Conservation (phyloP, 1,139 yeast genomes). For the Suhomyces bribrorum region DNA sequence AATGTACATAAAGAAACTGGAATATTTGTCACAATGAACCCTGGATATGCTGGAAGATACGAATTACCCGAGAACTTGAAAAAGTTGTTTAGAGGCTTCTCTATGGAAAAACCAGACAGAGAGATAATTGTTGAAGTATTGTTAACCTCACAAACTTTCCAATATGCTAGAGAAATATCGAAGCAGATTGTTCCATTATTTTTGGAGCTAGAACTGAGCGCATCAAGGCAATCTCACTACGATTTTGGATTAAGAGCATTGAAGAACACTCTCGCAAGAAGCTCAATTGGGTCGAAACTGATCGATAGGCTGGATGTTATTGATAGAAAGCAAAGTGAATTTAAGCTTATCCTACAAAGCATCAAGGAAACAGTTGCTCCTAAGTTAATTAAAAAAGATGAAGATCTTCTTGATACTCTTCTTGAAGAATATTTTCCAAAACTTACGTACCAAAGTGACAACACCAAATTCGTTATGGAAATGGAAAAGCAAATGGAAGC, state of each 20-base stretch:
- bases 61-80: constrained; percentile 84
- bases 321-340: constrained; percentile 28
- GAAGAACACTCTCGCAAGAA: constrained; percentile 61
- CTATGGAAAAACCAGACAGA: constrained; percentile 75
- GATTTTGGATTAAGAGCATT: constrained; percentile 88
- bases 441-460: constrained; percentile 17
- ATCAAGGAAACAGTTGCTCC: constrained; percentile 65
- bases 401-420: constrained; percentile 34
- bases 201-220: constrained; percentile 31
- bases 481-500: constrained; percentile 17
- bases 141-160: constrained; percentile 72
- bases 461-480: constrained; percentile 18
- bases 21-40: constrained; percentile 89
- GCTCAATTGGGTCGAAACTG: constrained; percentile 43
- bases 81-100: constrained; percentile 72
- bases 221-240: constrained; percentile 69
- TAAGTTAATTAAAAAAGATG: constrained; percentile 58
- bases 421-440: constrained; percentile 28
- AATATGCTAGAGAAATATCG: constrained; percentile 49
- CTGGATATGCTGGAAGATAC: constrained; percentile 82
- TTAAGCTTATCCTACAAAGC: constrained; percentile 50
- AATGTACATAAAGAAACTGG: constrained; percentile 59
- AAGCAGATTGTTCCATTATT: constrained; percentile 58
- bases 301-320: constrained; percentile 5
- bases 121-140: constrained; percentile 70